Evolutionary conservation across 2,329 filamentous ascomycete genomes (phyloP).

Genomic region (Claviceps cyperi): DNA sequence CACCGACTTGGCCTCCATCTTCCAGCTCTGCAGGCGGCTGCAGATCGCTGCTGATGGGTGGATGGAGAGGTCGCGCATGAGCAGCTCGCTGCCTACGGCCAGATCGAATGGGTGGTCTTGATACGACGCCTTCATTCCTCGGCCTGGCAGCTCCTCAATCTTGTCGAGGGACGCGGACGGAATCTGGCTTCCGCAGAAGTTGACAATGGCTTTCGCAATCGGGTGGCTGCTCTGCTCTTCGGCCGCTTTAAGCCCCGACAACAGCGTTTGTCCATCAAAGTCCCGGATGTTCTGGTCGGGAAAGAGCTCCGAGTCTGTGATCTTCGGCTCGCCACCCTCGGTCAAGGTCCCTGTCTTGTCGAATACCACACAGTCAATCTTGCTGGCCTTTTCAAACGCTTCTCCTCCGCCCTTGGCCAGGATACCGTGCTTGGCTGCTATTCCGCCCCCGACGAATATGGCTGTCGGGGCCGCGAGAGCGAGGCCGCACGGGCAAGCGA

Average conservation of each 20-base stretch:
- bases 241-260: conserved; percentile 43
- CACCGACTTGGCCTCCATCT: conserved; percentile 47
- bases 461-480: conserved; percentile 77
- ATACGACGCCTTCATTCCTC: conserved; percentile 50
- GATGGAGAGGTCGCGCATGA: conserved; percentile 42
- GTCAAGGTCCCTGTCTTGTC: conserved; percentile 84
- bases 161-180: conserved; percentile 21
- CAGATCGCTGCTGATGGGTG: conserved; percentile 21
- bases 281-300: conserved; percentile 13
- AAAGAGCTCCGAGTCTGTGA: conserved; percentile 40
- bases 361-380: conserved; percentile 65
- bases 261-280: conserved; percentile 18
- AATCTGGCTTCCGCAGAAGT: conserved; percentile 36
- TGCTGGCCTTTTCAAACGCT: conserved; percentile 72
- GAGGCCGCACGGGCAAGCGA: conserved; percentile 74
- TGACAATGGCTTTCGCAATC: conserved; percentile 54
- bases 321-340: conserved; percentile 53
- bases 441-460: conserved; percentile 66
- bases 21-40: conserved; percentile 38
- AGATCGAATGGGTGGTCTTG: conserved; percentile 29
- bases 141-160: conserved; percentile 56
- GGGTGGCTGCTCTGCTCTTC: conserved; percentile 65
- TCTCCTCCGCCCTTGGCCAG: conserved; percentile 74
- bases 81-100: conserved; percentile 56
- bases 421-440: conserved; percentile 68